Evolutionary conservation across 2,329 filamentous ascomycete genomes (phyloP).

Genomic region (Biscogniauxia marginata): DNA sequence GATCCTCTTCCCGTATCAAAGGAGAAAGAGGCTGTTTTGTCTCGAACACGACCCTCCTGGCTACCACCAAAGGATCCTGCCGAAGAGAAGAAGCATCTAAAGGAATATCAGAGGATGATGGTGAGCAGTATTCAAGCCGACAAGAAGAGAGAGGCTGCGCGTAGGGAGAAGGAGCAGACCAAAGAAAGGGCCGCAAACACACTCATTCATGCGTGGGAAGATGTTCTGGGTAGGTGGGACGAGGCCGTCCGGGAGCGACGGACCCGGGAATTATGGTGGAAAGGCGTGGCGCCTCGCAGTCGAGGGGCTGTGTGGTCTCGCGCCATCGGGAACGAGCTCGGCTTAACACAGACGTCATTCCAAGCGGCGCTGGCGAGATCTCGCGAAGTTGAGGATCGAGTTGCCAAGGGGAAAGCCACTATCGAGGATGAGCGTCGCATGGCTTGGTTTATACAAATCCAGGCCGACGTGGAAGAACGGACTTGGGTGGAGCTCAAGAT

Average conservation of each 20-base stretch:
- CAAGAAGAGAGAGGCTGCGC: conserved; percentile 54
- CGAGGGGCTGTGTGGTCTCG: conserved; percentile 68
- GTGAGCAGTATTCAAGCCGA: conserved; percentile 58
- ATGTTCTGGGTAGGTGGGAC: conserved; percentile 75
- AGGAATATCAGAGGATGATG: conserved; percentile 84
- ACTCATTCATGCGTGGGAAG: conserved; percentile 68
- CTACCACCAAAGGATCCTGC: conserved; percentile 83
- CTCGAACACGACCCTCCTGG: conserved; percentile 79
- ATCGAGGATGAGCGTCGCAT: conserved; percentile 55
- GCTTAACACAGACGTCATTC: conserved; percentile 66
- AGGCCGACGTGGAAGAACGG: conserved; percentile 58
- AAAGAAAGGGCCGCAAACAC: conserved; percentile 55
- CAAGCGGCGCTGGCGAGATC: conserved; percentile 68
- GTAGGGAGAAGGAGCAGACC: conserved; percentile 49
- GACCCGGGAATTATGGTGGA: conserved; percentile 80
- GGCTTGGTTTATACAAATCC: conserved; percentile 63
- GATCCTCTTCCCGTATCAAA: conserved; percentile 81
- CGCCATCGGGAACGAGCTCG: conserved; percentile 72
- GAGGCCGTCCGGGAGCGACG: conserved; percentile 65
- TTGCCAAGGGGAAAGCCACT: conserved; percentile 49
- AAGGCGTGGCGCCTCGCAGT: conserved; percentile 69
- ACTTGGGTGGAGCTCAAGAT: conserved; percentile 74
- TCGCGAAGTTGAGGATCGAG: conserved; percentile 57
- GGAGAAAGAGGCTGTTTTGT: conserved; percentile 82
- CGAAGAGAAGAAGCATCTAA: conserved; percentile 87